phyloP scores from a whole-genome alignment of 2,329 filamentous ascomycete genomes.

The Penicillium sp. region DNA sequence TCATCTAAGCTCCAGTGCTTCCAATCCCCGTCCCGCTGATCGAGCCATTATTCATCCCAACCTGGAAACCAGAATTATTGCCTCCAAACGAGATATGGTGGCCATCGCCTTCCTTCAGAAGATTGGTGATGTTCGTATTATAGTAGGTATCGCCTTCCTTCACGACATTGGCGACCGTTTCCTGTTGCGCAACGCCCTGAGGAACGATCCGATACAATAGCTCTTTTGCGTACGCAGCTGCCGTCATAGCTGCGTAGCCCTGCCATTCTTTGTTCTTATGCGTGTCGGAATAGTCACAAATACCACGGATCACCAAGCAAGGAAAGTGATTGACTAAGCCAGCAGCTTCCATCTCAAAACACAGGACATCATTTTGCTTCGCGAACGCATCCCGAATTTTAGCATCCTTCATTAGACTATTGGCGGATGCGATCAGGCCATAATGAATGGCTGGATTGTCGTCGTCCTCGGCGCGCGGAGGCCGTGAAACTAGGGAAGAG shows the following conservation, averaged over 20 bases:
- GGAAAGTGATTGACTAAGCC: constrained; percentile 11
- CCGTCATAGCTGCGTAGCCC: constrained; percentile 10
- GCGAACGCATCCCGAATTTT: neutral
- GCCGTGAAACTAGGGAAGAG: neutral
- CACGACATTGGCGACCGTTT: neutral
- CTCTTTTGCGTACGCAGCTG: constrained; percentile 1
- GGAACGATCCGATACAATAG: neutral
- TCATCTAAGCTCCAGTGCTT: neutral
- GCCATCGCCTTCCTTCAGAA: neutral
- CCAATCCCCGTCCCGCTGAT: neutral
- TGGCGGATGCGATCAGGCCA: neutral
- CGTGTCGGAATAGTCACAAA: constrained; percentile 20
- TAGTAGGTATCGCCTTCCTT: neutral
- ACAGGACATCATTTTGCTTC: constrained; percentile 8
- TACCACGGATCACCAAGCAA: constrained; percentile 21
- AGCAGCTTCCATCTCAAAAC: constrained; percentile 19
- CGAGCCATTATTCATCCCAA: neutral
- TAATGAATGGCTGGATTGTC: neutral
- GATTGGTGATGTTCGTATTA: neutral
- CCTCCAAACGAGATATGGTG: neutral
- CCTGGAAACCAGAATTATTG: neutral
- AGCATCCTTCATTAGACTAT: neutral
- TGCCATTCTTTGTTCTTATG: constrained; percentile 16
- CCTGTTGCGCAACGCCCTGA: neutral
- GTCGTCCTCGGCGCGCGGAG: neutral